Evolutionary conservation across 2,329 filamentous ascomycete species (phyloP).

Genomic region (Septoria linicola): DNA sequence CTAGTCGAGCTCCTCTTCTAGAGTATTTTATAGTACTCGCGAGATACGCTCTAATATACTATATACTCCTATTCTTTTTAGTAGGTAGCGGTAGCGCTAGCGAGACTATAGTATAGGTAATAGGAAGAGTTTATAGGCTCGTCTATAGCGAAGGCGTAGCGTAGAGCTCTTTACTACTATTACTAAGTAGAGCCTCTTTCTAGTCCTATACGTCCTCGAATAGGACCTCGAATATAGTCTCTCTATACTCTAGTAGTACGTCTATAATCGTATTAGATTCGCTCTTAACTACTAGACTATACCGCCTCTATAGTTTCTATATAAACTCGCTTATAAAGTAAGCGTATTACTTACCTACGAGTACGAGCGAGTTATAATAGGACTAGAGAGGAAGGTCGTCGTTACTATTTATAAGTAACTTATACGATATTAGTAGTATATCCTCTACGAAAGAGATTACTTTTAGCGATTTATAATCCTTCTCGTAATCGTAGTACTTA

Average conservation of each 20-base stretch:
- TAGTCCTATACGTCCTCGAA: conserved; percentile 44
- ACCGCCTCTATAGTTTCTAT: conserved; percentile 57
- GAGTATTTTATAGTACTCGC: background rate
- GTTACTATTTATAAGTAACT: conserved; percentile 51
- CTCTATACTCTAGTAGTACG: conserved; percentile 57
- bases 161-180: conserved; percentile 4
- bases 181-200: conserved; percentile 9
- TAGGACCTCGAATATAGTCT: conserved; percentile 51
- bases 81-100: background rate
- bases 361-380: conserved; percentile 74
- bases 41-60: background rate
- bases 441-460: conserved; percentile 80
- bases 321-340: conserved; percentile 67
- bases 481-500: conserved; percentile 57
- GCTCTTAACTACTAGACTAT: conserved; percentile 54
- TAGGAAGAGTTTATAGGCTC: conserved; percentile 5
- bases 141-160: background rate
- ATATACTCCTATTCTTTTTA: background rate
- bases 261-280: conserved; percentile 51
- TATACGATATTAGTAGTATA: conserved; percentile 71
- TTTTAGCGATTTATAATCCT: conserved; percentile 66
- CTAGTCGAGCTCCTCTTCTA: background rate
- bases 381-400: conserved; percentile 83
- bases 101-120: background rate
- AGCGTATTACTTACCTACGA: conserved; percentile 70